These are phyloP conservation scores for Aspergillus panamensis DNA, from an alignment of 495 filamentous ascomycete species.

Conservation along the genomic window DNA sequence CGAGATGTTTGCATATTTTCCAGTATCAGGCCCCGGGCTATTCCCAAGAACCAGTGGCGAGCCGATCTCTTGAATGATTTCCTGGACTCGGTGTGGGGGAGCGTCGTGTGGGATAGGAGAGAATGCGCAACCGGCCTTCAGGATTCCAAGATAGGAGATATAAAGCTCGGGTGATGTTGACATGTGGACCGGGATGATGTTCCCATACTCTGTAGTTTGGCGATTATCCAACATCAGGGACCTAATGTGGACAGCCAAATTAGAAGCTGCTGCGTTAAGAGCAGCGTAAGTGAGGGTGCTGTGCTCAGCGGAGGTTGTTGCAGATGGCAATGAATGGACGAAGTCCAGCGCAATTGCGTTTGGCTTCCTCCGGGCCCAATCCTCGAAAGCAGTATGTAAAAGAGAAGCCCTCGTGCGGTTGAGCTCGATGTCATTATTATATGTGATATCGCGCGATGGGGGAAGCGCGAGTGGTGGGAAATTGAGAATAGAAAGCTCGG, in stretches of 20 bases:
- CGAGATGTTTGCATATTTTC: neutral
- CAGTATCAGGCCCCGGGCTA: slow-evolving; percentile 12
- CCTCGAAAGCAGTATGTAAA: slow-evolving; percentile 26
- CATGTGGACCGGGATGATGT: slow-evolving; percentile 65
- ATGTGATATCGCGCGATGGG: slow-evolving; percentile 11
- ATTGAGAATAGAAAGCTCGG: slow-evolving; percentile 24
- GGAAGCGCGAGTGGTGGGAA: slow-evolving; percentile 25
- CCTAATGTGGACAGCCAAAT: slow-evolving; percentile 22
- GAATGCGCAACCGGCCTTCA: slow-evolving; percentile 74
- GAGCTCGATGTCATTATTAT: neutral
- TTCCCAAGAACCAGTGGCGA: slow-evolving; percentile 51
- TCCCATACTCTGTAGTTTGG: slow-evolving; percentile 9
- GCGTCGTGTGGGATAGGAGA: slow-evolving; percentile 71
- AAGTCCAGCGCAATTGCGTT: slow-evolving; percentile 28
- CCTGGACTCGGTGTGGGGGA: slow-evolving; percentile 63
- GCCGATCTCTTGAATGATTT: slow-evolving; percentile 62
- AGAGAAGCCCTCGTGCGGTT: slow-evolving; percentile 14
- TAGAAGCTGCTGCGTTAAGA: slow-evolving; percentile 22
- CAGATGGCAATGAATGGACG: slow-evolving; percentile 23
- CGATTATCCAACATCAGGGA: slow-evolving; percentile 4
- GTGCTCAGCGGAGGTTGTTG: slow-evolving; percentile 16
- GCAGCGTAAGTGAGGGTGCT: slow-evolving; percentile 27
- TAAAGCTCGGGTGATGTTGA: slow-evolving; percentile 69
- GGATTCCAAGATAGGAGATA: slow-evolving; percentile 61
- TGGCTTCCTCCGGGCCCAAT: slow-evolving; percentile 25